Base-by-base conservation (phyloP, 768 basidiomycete species). In the Mycena epipterygia region DNA sequence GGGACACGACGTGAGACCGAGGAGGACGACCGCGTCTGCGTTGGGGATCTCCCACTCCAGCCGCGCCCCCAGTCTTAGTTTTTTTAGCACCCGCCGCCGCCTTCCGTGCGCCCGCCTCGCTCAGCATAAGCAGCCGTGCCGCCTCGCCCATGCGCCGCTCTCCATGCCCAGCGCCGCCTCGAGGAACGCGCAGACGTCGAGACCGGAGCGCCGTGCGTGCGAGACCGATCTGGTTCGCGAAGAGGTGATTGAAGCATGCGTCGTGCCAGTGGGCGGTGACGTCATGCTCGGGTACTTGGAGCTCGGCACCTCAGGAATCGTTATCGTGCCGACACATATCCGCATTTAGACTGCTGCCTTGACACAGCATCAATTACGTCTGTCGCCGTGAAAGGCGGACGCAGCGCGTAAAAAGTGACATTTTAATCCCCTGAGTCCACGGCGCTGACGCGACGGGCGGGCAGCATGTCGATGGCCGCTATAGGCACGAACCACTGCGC, bases 151-250 rank as follows among this genome's bases (percentile, higher is more conserved):
- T 89, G 39, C 92, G 77, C 33, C 88, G 1, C 85, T 76, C 92
- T 95, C 94, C 89, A 94, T 89, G n/a, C 93, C 92, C 19, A 95
- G 81, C 1, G 91, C 92, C 0, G 93, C 94, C 78, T 94, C 90
- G 49, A 95, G 81, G 73, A 95, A 95, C 0, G 89, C 87, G n/a
- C n/a, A n/a, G 0, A 91, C 89, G 21, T n/a, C 49, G 25, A 27
- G 49, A n/a, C n/a, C n/a, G 27, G 76, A 94, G 91, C 44, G 84
- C 81, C 14, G 81, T 74, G 66, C 87, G 81, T 0, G 93, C 91
- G 0, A 83, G 82, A 1, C 74, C 81, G 66, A 95, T 83, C 64
- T 94, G 87, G 74, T 94, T 93, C 41, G 87, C 81, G 77, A 94
- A 95, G 61, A 95, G 85, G n/a, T n/a, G 52, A 79, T 93, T 89